Base-by-base conservation (phyloP, 1,284 basidiomycete genomes). In the Phenoliferia sp. region DNA sequence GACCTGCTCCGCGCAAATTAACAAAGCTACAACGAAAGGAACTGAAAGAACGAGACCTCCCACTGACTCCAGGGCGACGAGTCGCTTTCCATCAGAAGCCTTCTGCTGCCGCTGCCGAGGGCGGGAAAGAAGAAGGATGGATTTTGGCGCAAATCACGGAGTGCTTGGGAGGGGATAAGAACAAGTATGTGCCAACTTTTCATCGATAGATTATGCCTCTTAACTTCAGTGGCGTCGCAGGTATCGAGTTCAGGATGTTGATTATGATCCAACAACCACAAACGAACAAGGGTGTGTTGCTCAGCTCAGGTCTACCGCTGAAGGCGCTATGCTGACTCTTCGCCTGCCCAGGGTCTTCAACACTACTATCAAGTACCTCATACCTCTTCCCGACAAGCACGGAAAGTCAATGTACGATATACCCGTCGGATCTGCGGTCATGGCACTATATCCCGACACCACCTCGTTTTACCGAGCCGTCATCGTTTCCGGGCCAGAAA, bases 371-470 rank as follows among this genome's bases (percentile, higher is more conserved):
- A 78, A 79, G 56, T 78, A 77, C 6, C 79, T 83, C 67, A 80
- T 83, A 50, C 80, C 81, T 2, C 77, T 84, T 0, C 82, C 83
- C 0, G 80, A 82, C 63, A 52, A 52, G 48, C 48, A 52, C 48
- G 48, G 48, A 19, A 52, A 52, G 48, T 52, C 28, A 19, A 52
- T 52, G 17, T 52, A 52, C 48, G 48, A 52, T 26, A 52, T 52
- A 9, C 48, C 19, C 5, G 9, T 9, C 9, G 48, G 48, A 9
- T 6, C 48, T 26, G 48, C 48, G 36, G 81, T 83, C 48, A 76
- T 83, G 59, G 82, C 79, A 0, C 73, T 82, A 31, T 84, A 83
- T 63, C 83, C 83, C 9, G 82, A 83, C 50, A 84, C 83, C 10
- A 83, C 82, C 0, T 77, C 78, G 0, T 83, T 84, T 71, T 84